Evolutionary conservation across 2,329 filamentous ascomycete genomes (phyloP).

Genomic region (Thelonectria discophora): DNA sequence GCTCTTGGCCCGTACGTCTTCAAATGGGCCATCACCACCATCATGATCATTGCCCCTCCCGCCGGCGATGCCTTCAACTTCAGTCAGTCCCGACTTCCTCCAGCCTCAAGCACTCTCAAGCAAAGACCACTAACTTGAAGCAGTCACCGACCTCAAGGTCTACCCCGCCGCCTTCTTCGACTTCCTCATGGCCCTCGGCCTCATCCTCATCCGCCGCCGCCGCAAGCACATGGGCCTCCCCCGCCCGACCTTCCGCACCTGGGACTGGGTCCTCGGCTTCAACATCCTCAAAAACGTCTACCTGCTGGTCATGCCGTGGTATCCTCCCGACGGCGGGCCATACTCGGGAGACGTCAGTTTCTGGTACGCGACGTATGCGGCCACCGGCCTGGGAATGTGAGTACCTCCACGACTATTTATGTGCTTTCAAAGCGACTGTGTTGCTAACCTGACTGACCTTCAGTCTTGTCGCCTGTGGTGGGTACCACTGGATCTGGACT

Average conservation of each 20-base stretch:
- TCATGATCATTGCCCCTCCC: constrained; percentile 69
- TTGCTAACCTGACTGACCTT: not conserved
- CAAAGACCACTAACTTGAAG: constrained; percentile 39
- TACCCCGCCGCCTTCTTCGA: constrained; percentile 69
- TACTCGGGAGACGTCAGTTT: constrained; percentile 73
- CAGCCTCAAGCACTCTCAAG: not conserved
- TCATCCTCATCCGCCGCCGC: constrained; percentile 65
- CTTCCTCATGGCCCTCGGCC: constrained; percentile 63
- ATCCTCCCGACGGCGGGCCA: constrained; percentile 67
- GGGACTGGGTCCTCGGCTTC: constrained; percentile 66
- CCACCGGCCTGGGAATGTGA: constrained; percentile 70
- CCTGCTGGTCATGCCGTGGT: constrained; percentile 75
- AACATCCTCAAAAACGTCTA: constrained; percentile 68
- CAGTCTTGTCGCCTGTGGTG: constrained; percentile 60
- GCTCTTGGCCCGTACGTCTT: constrained; percentile 66
- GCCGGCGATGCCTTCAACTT: constrained; percentile 73
- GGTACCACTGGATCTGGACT: constrained; percentile 70
- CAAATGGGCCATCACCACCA: constrained; percentile 64
- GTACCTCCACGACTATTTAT: constrained; percentile 41
- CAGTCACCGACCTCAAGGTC: constrained; percentile 65
- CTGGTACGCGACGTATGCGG: constrained; percentile 77
- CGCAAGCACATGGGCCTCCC: constrained; percentile 61
- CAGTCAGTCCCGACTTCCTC: constrained; percentile 45
- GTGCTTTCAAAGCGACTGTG: not conserved
- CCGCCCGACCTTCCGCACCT: constrained; percentile 63